phyloP scores from a whole-genome alignment of 257 asterid genomes.

The Lycium barbarum region DNA sequence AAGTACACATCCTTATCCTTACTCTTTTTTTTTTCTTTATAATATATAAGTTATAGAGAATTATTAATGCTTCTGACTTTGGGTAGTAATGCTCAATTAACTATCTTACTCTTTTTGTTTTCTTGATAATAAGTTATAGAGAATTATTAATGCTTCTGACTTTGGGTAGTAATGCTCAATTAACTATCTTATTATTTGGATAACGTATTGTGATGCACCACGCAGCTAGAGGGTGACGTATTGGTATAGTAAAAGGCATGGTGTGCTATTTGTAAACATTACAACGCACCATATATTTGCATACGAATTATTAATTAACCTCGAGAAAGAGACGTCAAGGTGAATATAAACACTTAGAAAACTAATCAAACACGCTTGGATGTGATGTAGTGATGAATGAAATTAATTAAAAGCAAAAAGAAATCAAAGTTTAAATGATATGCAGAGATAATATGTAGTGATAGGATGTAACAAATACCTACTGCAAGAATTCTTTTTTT shows the following conservation, averaged over 20 bases:
- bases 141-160: background rate
- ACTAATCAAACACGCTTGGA: background rate
- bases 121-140: too few relatives aligned
- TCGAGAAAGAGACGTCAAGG: background rate
- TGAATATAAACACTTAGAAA: background rate
- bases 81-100: background rate
- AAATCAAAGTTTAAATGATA: too few relatives aligned
- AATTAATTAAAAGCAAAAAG: too few relatives aligned
- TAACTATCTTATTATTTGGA: background rate
- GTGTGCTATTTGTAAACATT: background rate
- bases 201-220: background rate
- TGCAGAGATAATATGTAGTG: too few relatives aligned
- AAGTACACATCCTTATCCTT: background rate
- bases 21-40: background rate
- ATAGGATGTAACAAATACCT: too few relatives aligned
- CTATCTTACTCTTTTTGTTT: background rate
- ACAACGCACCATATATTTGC: background rate
- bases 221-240: too few relatives aligned
- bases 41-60: background rate
- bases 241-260: background rate
- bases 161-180: background rate
- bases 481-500: too few relatives aligned
- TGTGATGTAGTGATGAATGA: too few relatives aligned
- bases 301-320: too few relatives aligned
- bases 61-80: background rate